Conservation (phyloP, 1,284 basidiomycete species). For the Ustilago sp. region DNA sequence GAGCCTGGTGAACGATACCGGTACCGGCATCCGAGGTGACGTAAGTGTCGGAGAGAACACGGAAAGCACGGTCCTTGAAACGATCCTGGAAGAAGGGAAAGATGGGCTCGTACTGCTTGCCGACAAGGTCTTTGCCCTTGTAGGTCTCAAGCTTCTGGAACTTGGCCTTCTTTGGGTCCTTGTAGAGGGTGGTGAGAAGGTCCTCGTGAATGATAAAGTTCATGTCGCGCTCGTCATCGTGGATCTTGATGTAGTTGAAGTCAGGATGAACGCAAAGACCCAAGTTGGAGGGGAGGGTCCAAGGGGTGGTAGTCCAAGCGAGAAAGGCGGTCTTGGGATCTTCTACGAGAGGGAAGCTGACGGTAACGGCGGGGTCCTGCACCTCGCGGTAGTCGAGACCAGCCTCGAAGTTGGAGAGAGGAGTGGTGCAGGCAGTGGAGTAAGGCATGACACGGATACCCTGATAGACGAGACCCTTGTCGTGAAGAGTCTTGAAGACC, state of each 20-base stretch:
- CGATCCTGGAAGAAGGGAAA: conserved; percentile 96
- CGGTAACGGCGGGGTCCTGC: conserved; percentile 92
- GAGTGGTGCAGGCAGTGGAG: conserved; percentile 95
- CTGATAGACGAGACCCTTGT: conserved; percentile 93
- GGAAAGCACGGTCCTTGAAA: conserved; percentile 92
- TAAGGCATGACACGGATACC: conserved; percentile 98
- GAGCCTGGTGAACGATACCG: conserved; percentile 98
- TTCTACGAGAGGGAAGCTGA: conserved; percentile 91
- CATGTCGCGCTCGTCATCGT: conserved; percentile 86
- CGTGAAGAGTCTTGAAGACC: conserved; percentile 94
- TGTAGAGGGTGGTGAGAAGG: conserved; percentile 90
- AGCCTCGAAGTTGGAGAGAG: conserved; percentile 97
- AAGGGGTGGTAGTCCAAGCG: conserved; percentile 99
- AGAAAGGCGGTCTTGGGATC: conserved; percentile 90
- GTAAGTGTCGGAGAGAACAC: conserved; percentile 89
- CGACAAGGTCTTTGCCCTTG: conserved; percentile 91
- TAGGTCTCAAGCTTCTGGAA: conserved; percentile 87
- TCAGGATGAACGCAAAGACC: conserved; percentile 96
- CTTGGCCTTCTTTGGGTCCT: conserved; percentile 97
- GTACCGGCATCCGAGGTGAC: conserved; percentile 95
- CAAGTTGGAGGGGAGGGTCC: conserved; percentile 96
- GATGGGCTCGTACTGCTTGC: conserved; percentile 94
- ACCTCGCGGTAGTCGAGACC: conserved; percentile 93
- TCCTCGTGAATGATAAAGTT: conserved; percentile 95
- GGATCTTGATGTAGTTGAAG: conserved; percentile 95